Evolutionary conservation across 306 rosid genomes (phyloP).

Genomic region (Prunus salicina): DNA sequence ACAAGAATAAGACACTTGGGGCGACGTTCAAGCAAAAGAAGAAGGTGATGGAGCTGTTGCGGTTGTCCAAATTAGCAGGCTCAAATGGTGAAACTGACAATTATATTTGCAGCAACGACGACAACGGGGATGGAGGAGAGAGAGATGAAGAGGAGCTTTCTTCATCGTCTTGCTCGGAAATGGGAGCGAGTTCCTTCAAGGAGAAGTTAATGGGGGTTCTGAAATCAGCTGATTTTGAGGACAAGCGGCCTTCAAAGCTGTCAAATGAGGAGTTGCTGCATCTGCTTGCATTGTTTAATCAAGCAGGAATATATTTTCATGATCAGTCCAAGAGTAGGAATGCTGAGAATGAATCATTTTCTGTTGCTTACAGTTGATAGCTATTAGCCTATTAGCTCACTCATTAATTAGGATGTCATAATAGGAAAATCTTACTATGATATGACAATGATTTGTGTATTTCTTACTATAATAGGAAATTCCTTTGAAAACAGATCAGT

Average conservation of each 20-base stretch:
- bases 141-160: constrained; percentile 13
- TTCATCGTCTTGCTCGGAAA: constrained; percentile 27
- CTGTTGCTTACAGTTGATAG: constrained; percentile 25
- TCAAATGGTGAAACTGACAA: background rate
- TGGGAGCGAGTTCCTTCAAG: constrained; percentile 22
- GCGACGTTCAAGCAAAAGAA: constrained; percentile 69
- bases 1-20: constrained; percentile 81
- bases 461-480: background rate
- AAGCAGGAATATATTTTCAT: constrained; percentile 65
- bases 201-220: constrained; percentile 53
- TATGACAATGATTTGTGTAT: background rate
- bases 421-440: background rate
- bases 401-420: background rate
- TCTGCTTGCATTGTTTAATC: constrained; percentile 63
- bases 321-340: constrained; percentile 22
- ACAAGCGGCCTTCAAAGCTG: constrained; percentile 73
- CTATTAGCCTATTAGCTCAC: background rate
- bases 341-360: constrained; percentile 24
- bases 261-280: constrained; percentile 53
- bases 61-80: constrained; percentile 19
- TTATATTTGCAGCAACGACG: background rate
- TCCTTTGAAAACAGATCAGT: background rate
- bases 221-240: constrained; percentile 52
- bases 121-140: background rate
- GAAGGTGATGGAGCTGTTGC: constrained; percentile 47